These are phyloP conservation scores for Nepenthes mirabilis DNA, from an alignment of 148 eudicot genomes.

Conservation along the genomic window DNA sequence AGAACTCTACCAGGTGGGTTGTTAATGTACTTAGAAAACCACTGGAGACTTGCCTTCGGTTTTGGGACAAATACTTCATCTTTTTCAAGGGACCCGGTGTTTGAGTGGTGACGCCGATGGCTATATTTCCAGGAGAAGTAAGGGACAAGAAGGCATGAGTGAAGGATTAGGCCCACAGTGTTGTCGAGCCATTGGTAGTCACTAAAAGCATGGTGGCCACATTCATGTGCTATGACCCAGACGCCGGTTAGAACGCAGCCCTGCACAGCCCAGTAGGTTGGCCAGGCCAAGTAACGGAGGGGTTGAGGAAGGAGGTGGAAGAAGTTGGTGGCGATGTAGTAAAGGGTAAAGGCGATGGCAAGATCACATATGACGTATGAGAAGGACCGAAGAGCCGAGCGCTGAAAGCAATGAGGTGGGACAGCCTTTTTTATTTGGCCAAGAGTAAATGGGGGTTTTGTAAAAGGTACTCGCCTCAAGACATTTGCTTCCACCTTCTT, in stretches of 20 bases:
- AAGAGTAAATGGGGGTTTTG: conserved; percentile 70
- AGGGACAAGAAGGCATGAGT: conserved; percentile 64
- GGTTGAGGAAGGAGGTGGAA: conserved; percentile 50
- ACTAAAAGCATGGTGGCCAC: conserved; percentile 69
- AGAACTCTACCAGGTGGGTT: conserved; percentile 64
- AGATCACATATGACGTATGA: conserved; percentile 54
- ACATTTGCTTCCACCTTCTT: conserved; percentile 22
- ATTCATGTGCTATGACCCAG: conserved; percentile 63
- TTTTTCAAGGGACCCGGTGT: conserved; percentile 72
- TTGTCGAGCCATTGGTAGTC: conserved; percentile 42
- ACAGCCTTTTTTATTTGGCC: conserved; percentile 70
- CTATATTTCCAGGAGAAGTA: conserved; percentile 87
- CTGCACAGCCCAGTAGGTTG: conserved; percentile 37
- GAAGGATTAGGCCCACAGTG: conserved; percentile 54
- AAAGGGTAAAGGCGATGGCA: conserved; percentile 35
- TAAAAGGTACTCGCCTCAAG: conserved; percentile 42
- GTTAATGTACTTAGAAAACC: conserved; percentile 50
- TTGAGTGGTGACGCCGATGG: conserved; percentile 89
- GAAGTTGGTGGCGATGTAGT: conserved; percentile 54
- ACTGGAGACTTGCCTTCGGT: conserved; percentile 17
- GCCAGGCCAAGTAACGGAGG: conserved; percentile 53
- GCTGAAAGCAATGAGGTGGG: conserved; percentile 84
- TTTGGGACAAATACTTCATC: conserved; percentile 90
- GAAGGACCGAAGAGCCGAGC: conserved; percentile 66
- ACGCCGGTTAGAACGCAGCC: conserved; percentile 50